Conservation (phyloP, 2,329 filamentous ascomycete species). For the Aspergillus texensis region DNA sequence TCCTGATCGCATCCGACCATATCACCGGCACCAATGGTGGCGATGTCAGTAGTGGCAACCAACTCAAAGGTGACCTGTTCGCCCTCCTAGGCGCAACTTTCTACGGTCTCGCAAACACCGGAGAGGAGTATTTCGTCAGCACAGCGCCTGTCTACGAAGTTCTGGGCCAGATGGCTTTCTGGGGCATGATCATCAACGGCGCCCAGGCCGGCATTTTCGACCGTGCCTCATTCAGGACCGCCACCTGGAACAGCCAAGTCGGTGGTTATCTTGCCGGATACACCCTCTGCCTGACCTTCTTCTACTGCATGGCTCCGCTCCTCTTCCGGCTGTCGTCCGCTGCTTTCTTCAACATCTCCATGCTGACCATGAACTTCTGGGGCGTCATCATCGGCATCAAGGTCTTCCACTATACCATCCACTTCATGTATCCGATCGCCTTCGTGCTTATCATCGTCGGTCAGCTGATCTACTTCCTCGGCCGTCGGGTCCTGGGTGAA, state of each 20-base stretch:
- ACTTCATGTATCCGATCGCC: slow-evolving; percentile 93
- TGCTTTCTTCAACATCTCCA: slow-evolving; percentile 94
- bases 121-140: slow-evolving; percentile 91
- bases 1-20: slow-evolving; percentile 85
- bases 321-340: slow-evolving; percentile 87
- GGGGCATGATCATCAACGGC: slow-evolving; percentile 88
- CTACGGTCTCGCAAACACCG: slow-evolving; percentile 88
- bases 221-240: slow-evolving; percentile 67
- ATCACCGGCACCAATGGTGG: slow-evolving; percentile 73
- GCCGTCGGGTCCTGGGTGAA: slow-evolving; percentile 80
- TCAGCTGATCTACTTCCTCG: slow-evolving; percentile 83
- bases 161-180: slow-evolving; percentile 85
- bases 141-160: slow-evolving; percentile 90
- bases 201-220: slow-evolving; percentile 91
- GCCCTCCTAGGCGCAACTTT: slow-evolving; percentile 84
- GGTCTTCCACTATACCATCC: slow-evolving; percentile 78
- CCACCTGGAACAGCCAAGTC: slow-evolving; percentile 68
- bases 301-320: slow-evolving; percentile 85
- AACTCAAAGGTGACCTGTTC: slow-evolving; percentile 90
- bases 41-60: slow-evolving; percentile 59
- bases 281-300: slow-evolving; percentile 77
- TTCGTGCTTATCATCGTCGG: slow-evolving; percentile 91
- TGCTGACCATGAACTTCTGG: slow-evolving; percentile 97
- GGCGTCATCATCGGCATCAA: slow-evolving; percentile 87
- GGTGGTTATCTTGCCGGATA: slow-evolving; percentile 87